Evolutionary conservation across 73 alveolate genomes (phyloP), one percentile per base, ranked within the genome.

Genomic region (Paramecium octaurelia): DNA sequence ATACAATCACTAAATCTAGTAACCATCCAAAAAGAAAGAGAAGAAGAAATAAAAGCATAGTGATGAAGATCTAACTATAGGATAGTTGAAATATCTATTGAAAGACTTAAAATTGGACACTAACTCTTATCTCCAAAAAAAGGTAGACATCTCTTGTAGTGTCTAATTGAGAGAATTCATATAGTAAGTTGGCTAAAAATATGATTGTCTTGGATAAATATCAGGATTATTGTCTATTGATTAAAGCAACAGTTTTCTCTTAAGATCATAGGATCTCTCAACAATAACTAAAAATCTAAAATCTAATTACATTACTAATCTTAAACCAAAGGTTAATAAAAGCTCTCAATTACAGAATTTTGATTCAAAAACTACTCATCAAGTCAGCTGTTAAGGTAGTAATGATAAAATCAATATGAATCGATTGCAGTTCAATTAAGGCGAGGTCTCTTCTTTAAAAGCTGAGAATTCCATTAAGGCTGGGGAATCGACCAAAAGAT

Each of bases 161-260:
- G 46, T 80, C 1, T 40, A 23, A 48, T 23, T 80, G 12, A 20
- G 24, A 64, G 91, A 80, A 1, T 42, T 80, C 57, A 24, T 80
- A 1, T 43, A 27, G 29, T 23, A 38, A 24, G 75, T 80, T 0
- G 91, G 91, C 10, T 44, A 40, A 18, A 42, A 80, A 20, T 80
- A 80, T 48, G 91, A 80, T 80, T 20, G 29, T 80, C 44, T 80
- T 16, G 91, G 91, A 31, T 24, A 48, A 42, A 46, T 80, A 44
- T 80, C 91, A 80, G 91, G 91, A 44, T 80, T 80, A 46, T 24
- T 80, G 31, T 43, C 91, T 31, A 46, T 80, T 14, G 57, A 80
- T 48, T 48, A 80, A 24, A 44, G 57, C 43, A 23, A 40, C 6
- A 80, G 91, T 80, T 48, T 43, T 24, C 57, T 80, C 29, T 31